Conservation (phyloP, 352 stramenopile genomes). For the Phytophthora hibernalis region DNA sequence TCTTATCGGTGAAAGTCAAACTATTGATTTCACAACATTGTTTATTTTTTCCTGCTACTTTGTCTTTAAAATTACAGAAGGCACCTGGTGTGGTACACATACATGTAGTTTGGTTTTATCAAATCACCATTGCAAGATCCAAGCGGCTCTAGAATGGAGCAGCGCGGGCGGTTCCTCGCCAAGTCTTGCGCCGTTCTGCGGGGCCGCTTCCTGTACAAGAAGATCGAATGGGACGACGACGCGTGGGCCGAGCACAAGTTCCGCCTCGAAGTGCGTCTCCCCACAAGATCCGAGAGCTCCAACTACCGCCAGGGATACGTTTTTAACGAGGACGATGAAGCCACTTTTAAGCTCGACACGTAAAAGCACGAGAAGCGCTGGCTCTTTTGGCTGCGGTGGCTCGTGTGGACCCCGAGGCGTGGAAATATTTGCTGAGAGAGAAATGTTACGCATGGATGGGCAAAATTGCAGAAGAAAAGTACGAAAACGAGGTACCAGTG, state of each 20-base stretch:
- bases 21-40: too few species aligned
- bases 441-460: constrained; percentile 22
- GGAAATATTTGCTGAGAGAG: constrained; percentile 32
- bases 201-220: background rate
- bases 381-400: constrained; percentile 36
- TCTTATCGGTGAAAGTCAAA: too few species aligned
- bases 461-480: constrained; percentile 15
- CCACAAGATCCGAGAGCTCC: background rate
- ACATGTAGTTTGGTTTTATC: too few species aligned
- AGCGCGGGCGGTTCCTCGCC: background rate
- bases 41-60: too few species aligned
- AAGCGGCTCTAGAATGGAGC: too few species aligned
- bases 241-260: constrained; percentile 2
- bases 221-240: background rate
- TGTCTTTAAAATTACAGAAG: too few species aligned
- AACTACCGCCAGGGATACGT: constrained; percentile 1
- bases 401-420: constrained; percentile 22
- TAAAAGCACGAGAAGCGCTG: constrained; percentile 30
- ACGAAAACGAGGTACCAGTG: constrained; percentile 18
- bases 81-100: too few species aligned
- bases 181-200: background rate
- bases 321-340: constrained; percentile 1
- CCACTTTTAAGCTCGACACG: background rate
- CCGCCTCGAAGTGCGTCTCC: constrained; percentile 1
- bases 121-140: too few species aligned